Evolutionary conservation across 768 basidiomycete species (phyloP), one percentile per base, ranked within the genome.

Genomic region (Multifurca ochricompacta): DNA sequence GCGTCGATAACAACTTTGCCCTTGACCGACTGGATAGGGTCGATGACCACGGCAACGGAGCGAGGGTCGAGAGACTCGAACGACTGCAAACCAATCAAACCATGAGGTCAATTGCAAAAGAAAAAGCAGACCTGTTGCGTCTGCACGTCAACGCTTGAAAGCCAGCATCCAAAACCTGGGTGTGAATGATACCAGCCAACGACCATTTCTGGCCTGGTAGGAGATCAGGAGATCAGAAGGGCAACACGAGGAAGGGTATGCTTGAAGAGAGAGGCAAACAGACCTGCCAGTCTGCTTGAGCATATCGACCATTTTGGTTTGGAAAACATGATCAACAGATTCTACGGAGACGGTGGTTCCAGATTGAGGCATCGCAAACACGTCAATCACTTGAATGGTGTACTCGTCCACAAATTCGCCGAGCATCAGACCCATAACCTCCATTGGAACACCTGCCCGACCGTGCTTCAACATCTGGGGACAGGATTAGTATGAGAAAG

Each of bases 151-250:
- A 98, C 95, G 63, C 91, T 93, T 42, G 94, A 97, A 36, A 99
- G 75, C 96, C 96, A 99, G 69, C 96, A 99, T 4, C 96, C 96
- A 70, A 98, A 99, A 34, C 96, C 96, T 51, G 96, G 96, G 75
- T 99, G 96, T 35, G 96, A 98, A 71, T 99, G 96, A 66, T 99
- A 99, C 96, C 96, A 99, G 3, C 96, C 96, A 1, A 99, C 96
- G 5, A 98, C 96, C 83, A 87, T 90, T 74, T 98, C 96, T 30
- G 95, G 90, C 63, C 94, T 85, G 54, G 14, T 28, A 6, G 14
- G 48, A 11, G n/a, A n/a, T n/a, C n/a, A n/a, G n/a, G n/a, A 48
- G 27, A 41, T 48, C 48, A 49, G 40, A 48, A 27, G 21, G n/a
- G 25, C 46, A 25, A 34, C n/a, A 4, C 25, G 37, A 41, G 14